Base-by-base conservation (phyloP, 2,329 filamentous ascomycete genomes). In the Neonectria punicea region DNA sequence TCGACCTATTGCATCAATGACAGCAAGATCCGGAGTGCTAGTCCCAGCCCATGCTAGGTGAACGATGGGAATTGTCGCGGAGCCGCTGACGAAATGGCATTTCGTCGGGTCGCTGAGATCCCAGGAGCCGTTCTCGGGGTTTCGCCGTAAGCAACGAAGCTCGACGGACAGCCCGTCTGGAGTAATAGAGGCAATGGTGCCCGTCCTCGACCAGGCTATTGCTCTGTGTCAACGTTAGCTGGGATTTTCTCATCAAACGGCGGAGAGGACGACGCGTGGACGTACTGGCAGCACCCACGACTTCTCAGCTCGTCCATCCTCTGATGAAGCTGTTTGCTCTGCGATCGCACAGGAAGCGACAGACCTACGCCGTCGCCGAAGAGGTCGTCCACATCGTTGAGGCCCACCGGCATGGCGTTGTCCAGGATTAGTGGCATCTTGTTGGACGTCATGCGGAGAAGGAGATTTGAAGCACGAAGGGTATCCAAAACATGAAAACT, bases 131-230 rank as follows among this genome's bases (percentile, higher is more conserved):
- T 91, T 87, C 13, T 89, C 85, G 1, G 89, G 86, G 69, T 90
- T 85, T 73, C 91, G 90, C 36, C 88, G 86, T 55, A 97, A 84
- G 75, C 93, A 90, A 64, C 90, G 89, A 50, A 97, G 84, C 74
- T 92, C 89, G 57, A 98, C 82, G 14, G 84, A 85, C 53, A 86
- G 86, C 30, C 92, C 92, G 79, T 94, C 91, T 16, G 87, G 81
- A 20, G 90, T 87, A 70, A 98, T 91, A 58, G 90, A 91, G 30
- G 94, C 94, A 70, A 98, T 93, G 65, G 91, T 93, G 47, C 95
- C 95, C 66, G 89, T 87, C 73, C 90, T 94, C 11, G 95, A 97
- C 94, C 95, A 98, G 32, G 92, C 90, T 58, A 98, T 87, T 69
- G 89, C 89, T 76, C 94, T 97, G 71, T 49, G 53, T 50, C 53